Evolutionary conservation across 2,329 filamentous ascomycete species (phyloP), one percentile per base, ranked within the genome.

Genomic region (Lecanicillium sp.): DNA sequence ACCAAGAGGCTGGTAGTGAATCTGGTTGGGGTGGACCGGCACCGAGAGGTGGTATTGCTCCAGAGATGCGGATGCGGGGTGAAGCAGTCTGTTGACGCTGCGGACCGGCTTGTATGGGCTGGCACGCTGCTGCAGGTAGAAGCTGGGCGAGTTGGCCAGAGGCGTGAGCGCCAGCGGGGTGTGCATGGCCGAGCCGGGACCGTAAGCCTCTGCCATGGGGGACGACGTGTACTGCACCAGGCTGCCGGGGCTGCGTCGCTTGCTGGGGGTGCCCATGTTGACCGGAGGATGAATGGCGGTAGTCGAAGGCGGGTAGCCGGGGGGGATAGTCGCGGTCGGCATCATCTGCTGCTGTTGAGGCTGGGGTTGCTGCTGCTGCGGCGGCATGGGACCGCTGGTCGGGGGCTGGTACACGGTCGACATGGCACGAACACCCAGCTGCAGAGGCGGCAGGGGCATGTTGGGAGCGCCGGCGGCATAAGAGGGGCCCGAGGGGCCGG

Each of bases 101-200:
- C 90, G 86, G 32, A 96, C 85, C 1, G 91, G 91, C 54, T 89
- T 87, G 67, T 97, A 97, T 3, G 93, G 93, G 48, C 91, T 97
- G 54, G 87, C 84, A 49, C 93, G 81, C 62, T 95, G 88, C 60
- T 87, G 86, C 30, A 96, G 74, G 66, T 94, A 94, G 59, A 88
- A 81, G 10, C 87, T 90, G 1, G 91, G 91, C 26, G 93, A 97
- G 54, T 93, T 78, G 26, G 87, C 84, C 37, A 81, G 79, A 5
- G 85, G 83, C 8, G 82, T 79, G 41, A 82, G 77, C 4, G 57
- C 57, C 32, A 67, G 60, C 2, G 85, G 83, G 8, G 82, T 79
- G 44, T 81, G 77, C 10, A 76, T 69, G 10, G 71, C 66, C 2
- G 79, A 77, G 41, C 56, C 62, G 37, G 74, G 70, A 6, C 70